These are phyloP conservation scores for Jamesozyma jinghongensis DNA, from an alignment of 805 yeast genomes.

Conservation along the genomic window DNA sequence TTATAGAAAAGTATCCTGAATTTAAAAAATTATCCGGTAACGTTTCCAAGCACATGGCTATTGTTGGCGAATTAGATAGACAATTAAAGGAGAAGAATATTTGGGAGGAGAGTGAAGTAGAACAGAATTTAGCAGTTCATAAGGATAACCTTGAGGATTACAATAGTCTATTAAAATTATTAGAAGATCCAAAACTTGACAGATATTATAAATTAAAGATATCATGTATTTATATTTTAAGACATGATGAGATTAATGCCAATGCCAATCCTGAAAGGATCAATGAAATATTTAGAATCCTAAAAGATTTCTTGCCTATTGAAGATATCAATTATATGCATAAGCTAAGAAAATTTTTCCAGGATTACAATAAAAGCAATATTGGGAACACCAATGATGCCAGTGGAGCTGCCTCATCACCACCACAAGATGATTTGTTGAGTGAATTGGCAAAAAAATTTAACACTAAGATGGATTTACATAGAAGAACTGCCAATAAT, in stretches of 20 bases:
- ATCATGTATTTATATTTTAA: conserved; percentile 61
- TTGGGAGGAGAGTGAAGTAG: conserved; percentile 84
- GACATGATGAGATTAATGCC: conserved; percentile 45
- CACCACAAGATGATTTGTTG: conserved; percentile 20
- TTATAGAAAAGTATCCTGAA: conserved; percentile 90
- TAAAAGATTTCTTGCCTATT: conserved; percentile 32
- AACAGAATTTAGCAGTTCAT: conserved; percentile 71
- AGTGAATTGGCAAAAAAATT: conserved; percentile 29
- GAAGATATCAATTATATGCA: conserved; percentile 38
- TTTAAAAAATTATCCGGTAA: conserved; percentile 80
- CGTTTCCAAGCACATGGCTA: conserved; percentile 84
- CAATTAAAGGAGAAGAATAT: conserved; percentile 54
- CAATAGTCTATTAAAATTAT: conserved; percentile 44
- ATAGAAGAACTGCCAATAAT: conserved; percentile 26
- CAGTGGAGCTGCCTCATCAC: too few relatives aligned
- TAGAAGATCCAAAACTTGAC: conserved; percentile 39
- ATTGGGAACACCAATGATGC: neutral
- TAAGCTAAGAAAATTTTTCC: conserved; percentile 33
- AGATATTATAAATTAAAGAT: conserved; percentile 59
- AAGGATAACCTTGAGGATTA: conserved; percentile 51
- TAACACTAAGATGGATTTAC: conserved; percentile 25
- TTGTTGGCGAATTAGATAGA: conserved; percentile 79
- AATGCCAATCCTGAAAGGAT: conserved; percentile 41
- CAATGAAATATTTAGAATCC: conserved; percentile 34
- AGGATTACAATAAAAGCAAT: conserved; percentile 1